Evolutionary conservation across 495 filamentous ascomycete species (phyloP).

Genomic region (Podospora sp.): DNA sequence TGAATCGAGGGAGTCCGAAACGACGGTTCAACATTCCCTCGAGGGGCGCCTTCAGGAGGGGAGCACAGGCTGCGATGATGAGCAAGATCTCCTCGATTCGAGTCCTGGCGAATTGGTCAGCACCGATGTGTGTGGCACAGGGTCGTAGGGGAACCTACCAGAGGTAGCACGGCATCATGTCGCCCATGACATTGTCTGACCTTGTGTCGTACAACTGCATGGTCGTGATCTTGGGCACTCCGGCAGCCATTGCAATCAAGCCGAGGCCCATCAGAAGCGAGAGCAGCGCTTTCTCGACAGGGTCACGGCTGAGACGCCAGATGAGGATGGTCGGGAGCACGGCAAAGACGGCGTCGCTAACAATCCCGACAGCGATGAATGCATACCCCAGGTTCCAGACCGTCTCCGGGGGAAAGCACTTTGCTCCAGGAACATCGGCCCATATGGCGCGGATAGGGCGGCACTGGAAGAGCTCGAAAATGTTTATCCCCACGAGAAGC

Average conservation of each 20-base stretch:
- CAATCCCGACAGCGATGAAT: neutral
- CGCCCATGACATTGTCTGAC: slow-evolving; percentile 2
- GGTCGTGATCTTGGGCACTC: slow-evolving; percentile 7
- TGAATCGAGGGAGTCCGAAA: slow-evolving; percentile 10
- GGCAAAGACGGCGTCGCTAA: slow-evolving; percentile 10
- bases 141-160: neutral
- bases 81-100: slow-evolving; percentile 12
- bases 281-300: slow-evolving; percentile 2
- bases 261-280: slow-evolving; percentile 11
- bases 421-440: slow-evolving; percentile 1
- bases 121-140: neutral
- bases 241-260: neutral
- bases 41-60: slow-evolving; percentile 12
- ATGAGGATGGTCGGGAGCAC: slow-evolving; percentile 3
- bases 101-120: neutral
- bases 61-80: slow-evolving; percentile 17
- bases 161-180: slow-evolving; percentile 11
- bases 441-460: slow-evolving; percentile 15
- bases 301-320: slow-evolving; percentile 15
- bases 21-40: slow-evolving; percentile 1
- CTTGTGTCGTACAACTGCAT: neutral
- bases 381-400: slow-evolving; percentile 7
- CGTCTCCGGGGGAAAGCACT: neutral
- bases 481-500: neutral
- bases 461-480: slow-evolving; percentile 7